Base-by-base conservation (phyloP, 2,329 filamentous ascomycete species). In the Stemphylium vesicarium region DNA sequence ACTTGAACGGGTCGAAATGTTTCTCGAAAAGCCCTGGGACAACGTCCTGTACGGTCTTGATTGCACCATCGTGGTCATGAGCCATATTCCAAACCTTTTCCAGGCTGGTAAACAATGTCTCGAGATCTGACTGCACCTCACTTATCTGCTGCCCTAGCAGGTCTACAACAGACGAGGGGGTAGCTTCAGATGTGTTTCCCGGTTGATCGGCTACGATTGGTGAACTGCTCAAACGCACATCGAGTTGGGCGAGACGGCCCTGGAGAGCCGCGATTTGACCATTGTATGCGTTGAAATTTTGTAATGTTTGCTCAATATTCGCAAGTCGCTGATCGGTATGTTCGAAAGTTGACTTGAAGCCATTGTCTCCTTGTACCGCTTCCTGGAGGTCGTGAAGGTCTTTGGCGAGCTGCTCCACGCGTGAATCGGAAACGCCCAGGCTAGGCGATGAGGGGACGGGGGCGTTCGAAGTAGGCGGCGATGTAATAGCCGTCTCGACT, bases 1-100 rank as follows among this genome's bases (percentile, higher is more conserved):
- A 7, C 32, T 57, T 59, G 35, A 61, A 49, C 15, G 50, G 50
- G n/a, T 57, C 58, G 16, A 63, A 55, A 7, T 53, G 47, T 10
- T 51, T n/a, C 4, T 13, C 45, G 35, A 60, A 60, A 10, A 57
- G 41, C 6, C 22, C 22, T 4, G 59, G 57, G 7, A 55, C 38
- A 16, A n/a, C 20, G 0, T 50, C 12, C 24, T 45, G 9, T 15
- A 58, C 10, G 10, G 20, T 24, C 0, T 9, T n/a, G 31, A 59
- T 44, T 4, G 11, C 22, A 4, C 6, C 13, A 35, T 38, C 16
- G 5, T 56, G 37, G 2, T 41, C 45, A 20, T 22, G 16, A n/a
- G 44, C 12, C 40, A 12, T 44, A 6, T 39, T 15, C 11, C 24
- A 15, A 12, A 10, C 35, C 18, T 38, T 24, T n/a, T 24, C 24